Base-by-base conservation (phyloP, 2,329 filamentous ascomycete species). In the Hypocreales sp. region DNA sequence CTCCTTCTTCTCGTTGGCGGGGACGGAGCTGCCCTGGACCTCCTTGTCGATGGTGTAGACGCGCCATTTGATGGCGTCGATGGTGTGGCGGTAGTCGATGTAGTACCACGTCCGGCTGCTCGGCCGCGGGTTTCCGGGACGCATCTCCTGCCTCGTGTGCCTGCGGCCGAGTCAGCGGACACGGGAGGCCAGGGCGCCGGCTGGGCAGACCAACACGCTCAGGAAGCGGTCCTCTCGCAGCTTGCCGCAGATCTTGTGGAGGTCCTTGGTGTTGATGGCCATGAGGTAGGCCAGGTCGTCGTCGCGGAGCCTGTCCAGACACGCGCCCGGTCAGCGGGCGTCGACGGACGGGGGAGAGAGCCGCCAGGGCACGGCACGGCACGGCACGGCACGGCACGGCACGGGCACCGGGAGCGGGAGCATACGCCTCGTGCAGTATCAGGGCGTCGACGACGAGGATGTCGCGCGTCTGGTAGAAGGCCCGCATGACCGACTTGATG, bases 31-130 rank as follows among this genome's bases (percentile, higher is more conserved):
- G 11, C 77, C 75, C 53, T 94, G 86, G 32, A 95, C 83, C 29
- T 79, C 74, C 48, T 87, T 86, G 39, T 86, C 84, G 40, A 95
- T 72, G 31, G 77, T 78, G 47, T 87, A 86, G 27, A 93, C 74
- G 35, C 82, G 78, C 68, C 80, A 98, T 53, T 98, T 98, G 56
- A 93, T 92, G 26, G 82, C 83, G 55, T 98, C 90, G 45, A 98
- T 83, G 20, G 87, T 83, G 31, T 82, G 79, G 33, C 90, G 82
- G 45, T 92, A 92, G 49, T 94, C 86, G 48, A 98, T 87, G 55
- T 82, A 98, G 59, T 92, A 98, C 64, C 93, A 98, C 35, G 87
- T 92, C 42, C 82, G 72, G 47, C 79, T 84, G 39, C 79, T 76
- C 5, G 82, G 79, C 28, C 84, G 76, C 31, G 79, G 77, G 33